Base-by-base conservation (phyloP, 1,139 yeast genomes). In the Candida sp. region DNA sequence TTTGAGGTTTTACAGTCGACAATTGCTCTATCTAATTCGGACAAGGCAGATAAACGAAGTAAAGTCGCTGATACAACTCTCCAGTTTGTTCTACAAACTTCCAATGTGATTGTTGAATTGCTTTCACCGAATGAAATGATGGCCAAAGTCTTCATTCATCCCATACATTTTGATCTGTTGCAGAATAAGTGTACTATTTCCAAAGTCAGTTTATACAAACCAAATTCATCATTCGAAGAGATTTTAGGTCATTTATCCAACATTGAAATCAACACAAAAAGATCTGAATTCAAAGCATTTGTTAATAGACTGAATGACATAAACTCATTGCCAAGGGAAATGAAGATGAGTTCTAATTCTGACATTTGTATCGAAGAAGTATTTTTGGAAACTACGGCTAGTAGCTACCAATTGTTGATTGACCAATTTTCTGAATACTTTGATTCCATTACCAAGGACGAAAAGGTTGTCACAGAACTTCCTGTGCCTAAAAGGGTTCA, bases 131-230 rank as follows among this genome's bases (percentile, higher is more conserved):
- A 47, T 2, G 41, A 43, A 4, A 41, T 47, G 1, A 43, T 11
- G 0, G 22, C 70, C 1, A 57, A 53, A 23, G 43, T 55, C 0
- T 51, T 62, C 1, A 44, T 74, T 0, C 59, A 67, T 9, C 82
- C 82, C 1, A 49, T 75, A 1, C 60, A 70, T 3, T 71, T 56
- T 47, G 70, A 68, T 44, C 59, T 68, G 35, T 45, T 53, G 3
- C 58, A 60, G 21, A 58, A 63, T 22, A 57, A 58, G 15, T 45
- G 74, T 37, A 59, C 51, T 15, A 60, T 74, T n/a, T 64, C 65
- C 11, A 63, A 62, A 29, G 50, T 73, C 1, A 35, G 56, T 11
- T 40, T 70, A 7, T 33, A 8, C 45, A 45, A n/a, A 43, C 36
- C 1, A 36, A 43, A 5, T 21, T 27, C 25, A 19, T 30, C n/a